Evolutionary conservation across 106 monocot genomes (phyloP).

Genomic region (Allium cepa): DNA sequence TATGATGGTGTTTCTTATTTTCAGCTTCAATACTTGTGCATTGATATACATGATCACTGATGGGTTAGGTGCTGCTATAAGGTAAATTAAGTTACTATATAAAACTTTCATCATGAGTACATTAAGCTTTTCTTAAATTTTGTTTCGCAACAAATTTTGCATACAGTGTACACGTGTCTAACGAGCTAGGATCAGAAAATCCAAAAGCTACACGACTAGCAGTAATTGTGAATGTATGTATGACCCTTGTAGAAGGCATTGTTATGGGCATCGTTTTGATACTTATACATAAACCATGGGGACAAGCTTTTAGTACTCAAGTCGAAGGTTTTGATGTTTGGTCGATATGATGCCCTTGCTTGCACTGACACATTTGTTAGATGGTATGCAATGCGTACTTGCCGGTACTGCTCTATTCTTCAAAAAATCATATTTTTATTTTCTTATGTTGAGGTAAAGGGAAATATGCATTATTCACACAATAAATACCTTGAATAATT

Average conservation of each 20-base stretch:
- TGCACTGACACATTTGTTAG: too few relatives aligned
- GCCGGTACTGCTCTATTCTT: too few relatives aligned
- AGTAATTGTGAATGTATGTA: constrained; percentile 18
- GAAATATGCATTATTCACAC: too few relatives aligned
- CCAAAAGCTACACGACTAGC: constrained; percentile 43
- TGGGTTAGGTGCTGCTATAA: too few relatives aligned
- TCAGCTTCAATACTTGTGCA: too few relatives aligned
- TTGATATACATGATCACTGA: too few relatives aligned
- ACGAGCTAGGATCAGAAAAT: constrained; percentile 62
- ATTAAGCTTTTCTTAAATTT: not conserved
- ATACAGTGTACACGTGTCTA: constrained; percentile 54
- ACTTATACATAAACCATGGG: constrained; percentile 30
- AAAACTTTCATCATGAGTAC: constrained; percentile 4
- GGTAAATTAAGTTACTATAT: too few relatives aligned
- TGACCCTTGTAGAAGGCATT: too few relatives aligned
- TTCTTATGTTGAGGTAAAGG: too few relatives aligned
- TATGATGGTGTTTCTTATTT: not conserved
- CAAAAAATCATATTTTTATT: too few relatives aligned
- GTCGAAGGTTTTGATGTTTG: constrained; percentile 45
- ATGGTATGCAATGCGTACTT: constrained; percentile 48
- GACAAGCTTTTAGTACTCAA: constrained; percentile 49
- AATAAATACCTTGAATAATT: too few relatives aligned
- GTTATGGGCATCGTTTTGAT: too few relatives aligned
- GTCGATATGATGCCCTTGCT: constrained; percentile 45
- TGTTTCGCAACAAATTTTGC: not conserved